These are phyloP conservation scores for Gracilaria caudata DNA, from an alignment of 23 red algal species.

Conservation along the genomic window DNA sequence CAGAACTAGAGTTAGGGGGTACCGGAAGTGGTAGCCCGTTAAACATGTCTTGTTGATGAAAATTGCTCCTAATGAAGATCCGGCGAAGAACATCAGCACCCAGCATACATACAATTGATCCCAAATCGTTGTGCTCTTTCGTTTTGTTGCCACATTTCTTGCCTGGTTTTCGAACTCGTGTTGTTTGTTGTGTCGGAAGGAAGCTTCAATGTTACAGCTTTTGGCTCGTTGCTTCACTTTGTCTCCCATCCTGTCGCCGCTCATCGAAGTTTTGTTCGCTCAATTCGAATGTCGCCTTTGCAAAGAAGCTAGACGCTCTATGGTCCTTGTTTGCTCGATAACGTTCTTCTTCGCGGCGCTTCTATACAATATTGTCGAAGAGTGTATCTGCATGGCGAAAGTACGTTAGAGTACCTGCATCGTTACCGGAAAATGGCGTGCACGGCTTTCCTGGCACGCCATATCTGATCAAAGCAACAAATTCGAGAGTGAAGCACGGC, in stretches of 20 bases:
- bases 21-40: constrained; percentile 82
- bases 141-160: not conserved
- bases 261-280: not conserved
- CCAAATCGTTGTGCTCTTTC: not conserved
- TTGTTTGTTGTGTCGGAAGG: not conserved
- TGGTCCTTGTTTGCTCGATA: not conserved
- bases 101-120: constrained; percentile 64
- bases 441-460: not conserved
- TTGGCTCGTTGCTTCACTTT: constrained; percentile 10
- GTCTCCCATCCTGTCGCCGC: not conserved
- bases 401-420: constrained; percentile 1
- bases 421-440: not conserved
- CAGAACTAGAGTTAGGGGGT: constrained; percentile 74
- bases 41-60: constrained; percentile 92
- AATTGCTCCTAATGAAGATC: constrained; percentile 82
- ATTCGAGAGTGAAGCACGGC: not conserved
- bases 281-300: not conserved
- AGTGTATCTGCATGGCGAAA: not conserved
- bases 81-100: constrained; percentile 73
- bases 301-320: not conserved
- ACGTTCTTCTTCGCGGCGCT: not conserved
- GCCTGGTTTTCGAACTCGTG: not conserved
- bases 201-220: constrained; percentile 7
- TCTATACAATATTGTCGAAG: not conserved
- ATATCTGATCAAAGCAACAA: not conserved